These are phyloP conservation scores for Serendipita sp. DNA, from an alignment of 768 basidiomycete genomes.

Conservation along the genomic window DNA sequence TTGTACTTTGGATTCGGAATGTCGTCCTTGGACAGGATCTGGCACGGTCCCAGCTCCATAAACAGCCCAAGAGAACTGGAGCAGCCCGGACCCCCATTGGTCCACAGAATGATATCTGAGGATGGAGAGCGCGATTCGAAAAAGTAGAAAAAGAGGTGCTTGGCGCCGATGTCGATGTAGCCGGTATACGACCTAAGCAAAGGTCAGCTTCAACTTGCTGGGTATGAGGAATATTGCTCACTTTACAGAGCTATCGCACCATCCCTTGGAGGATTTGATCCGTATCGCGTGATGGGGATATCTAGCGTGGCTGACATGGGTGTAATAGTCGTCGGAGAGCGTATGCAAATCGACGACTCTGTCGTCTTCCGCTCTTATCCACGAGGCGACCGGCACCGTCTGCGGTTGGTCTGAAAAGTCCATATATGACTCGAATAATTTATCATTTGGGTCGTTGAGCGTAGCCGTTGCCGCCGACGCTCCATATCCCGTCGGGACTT, in stretches of 20 bases:
- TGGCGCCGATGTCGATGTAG: constrained; percentile 26
- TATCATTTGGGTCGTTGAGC: too few species aligned
- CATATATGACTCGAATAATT: too few species aligned
- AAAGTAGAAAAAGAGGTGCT: constrained; percentile 21
- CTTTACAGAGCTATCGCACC: constrained; percentile 28
- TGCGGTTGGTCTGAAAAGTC: too few species aligned
- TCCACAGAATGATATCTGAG: constrained; percentile 4
- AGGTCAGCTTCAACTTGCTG: not conserved
- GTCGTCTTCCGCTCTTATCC: not conserved
- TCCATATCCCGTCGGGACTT: too few species aligned
- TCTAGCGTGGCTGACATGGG: constrained; percentile 10
- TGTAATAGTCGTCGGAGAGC: constrained; percentile 12
- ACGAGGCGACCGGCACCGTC: too few species aligned
- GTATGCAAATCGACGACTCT: not conserved
- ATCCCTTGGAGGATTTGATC: constrained; percentile 26
- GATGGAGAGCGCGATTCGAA: constrained; percentile 19
- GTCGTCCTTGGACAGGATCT: constrained; percentile 17
- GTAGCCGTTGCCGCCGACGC: too few species aligned
- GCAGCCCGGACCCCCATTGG: constrained; percentile 38
- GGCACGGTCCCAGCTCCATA: constrained; percentile 46
- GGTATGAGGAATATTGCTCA: not conserved
- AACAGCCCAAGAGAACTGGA: constrained; percentile 46
- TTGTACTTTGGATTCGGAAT: not conserved
- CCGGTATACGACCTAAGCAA: constrained; percentile 18
- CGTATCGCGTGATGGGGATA: constrained; percentile 21